These are phyloP conservation scores for Leishmania mexicana DNA, from an alignment of 208 protist species.

Conservation along the genomic window DNA sequence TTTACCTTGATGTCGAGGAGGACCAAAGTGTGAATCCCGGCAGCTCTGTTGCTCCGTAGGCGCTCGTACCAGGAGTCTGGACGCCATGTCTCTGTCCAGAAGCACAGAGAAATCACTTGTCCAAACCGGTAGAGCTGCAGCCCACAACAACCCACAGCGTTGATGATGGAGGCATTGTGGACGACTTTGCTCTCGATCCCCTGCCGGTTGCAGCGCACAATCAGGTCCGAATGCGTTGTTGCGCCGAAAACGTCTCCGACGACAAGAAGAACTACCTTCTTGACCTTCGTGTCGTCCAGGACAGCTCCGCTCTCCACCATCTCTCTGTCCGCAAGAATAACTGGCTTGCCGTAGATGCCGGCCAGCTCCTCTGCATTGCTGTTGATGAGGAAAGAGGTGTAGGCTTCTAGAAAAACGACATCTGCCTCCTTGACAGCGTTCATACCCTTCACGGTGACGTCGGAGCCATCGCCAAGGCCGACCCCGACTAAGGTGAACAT, in stretches of 20 bases:
- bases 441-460: constrained; percentile 98
- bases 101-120: constrained; percentile 96
- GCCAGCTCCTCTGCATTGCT: constrained; percentile 78
- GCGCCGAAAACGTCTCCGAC: constrained; percentile 99
- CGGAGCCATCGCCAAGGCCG: constrained; percentile 97
- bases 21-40: constrained; percentile 98
- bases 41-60: constrained; percentile 88
- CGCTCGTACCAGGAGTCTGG: constrained; percentile 98
- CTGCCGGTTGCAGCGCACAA: constrained; percentile 93
- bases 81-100: constrained; percentile 97
- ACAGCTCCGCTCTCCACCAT: constrained; percentile 95
- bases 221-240: constrained; percentile 99
- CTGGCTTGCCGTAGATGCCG: constrained; percentile 86
- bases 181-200: constrained; percentile 90
- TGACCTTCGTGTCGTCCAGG: constrained; percentile 83
- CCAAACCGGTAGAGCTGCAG: constrained; percentile 99
- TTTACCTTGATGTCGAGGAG: constrained; percentile 99
- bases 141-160: constrained; percentile 98
- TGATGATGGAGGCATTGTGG: constrained; percentile 99
- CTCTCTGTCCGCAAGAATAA: constrained; percentile 96
- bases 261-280: constrained; percentile 97
- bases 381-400: constrained; percentile 98
- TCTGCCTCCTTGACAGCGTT: constrained; percentile 93
- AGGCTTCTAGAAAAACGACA: constrained; percentile 98
- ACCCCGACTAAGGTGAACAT: constrained; percentile 97